Percentiles rank a stretch among this genome's conserved stretches.
These are phyloP conservation scores for Microbotryomycetes sp. DNA, from an alignment of 1,284 basidiomycete genomes.

Conservation along the genomic window DNA sequence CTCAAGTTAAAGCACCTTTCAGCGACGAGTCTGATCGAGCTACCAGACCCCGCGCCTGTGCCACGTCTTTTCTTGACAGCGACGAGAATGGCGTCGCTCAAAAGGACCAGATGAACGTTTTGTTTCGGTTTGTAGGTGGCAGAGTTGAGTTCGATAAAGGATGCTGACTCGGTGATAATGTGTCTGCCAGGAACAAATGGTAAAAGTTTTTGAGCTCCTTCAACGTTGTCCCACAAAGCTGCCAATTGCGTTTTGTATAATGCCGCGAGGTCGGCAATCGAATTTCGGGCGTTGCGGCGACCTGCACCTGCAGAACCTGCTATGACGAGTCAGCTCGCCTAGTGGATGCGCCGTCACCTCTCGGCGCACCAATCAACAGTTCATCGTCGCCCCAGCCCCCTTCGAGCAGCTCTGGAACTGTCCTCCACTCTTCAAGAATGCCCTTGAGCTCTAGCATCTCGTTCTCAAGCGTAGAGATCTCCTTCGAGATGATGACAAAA, in stretches of 20 bases:
- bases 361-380: conserved; percentile 19
- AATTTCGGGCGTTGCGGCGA: conserved; percentile 58
- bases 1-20: conserved; percentile 85
- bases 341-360: conserved; percentile 45
- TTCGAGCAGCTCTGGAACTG: conserved; percentile 83
- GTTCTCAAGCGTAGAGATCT: conserved; percentile 91
- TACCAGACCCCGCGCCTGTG: conserved; percentile 42
- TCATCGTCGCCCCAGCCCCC: conserved; percentile 47
- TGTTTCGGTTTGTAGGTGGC: conserved; percentile 92
- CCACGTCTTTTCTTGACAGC: conserved; percentile 50
- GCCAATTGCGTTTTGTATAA: conserved; percentile 93
- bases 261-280: conserved; percentile 82
- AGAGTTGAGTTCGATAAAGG: conserved; percentile 76
- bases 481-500: conserved; percentile 93
- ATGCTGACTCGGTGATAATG: conserved; percentile 77
- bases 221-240: conserved; percentile 78
- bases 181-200: conserved; percentile 84
- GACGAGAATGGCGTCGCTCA: conserved; percentile 86
- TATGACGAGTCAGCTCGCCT: conserved; percentile 34
- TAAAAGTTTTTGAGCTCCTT: conserved; percentile 93
- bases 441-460: conserved; percentile 97
- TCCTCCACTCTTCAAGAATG: conserved; percentile 86
- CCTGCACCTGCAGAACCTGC: conserved; percentile 42
- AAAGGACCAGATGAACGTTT: conserved; percentile 76
- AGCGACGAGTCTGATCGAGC: conserved; percentile 60